A percentile compares a stretch with the other conserved stretches of the same genome.
phyloP scores from a whole-genome alignment of 306 rosid genomes.

The Coriaria nepalensis region DNA sequence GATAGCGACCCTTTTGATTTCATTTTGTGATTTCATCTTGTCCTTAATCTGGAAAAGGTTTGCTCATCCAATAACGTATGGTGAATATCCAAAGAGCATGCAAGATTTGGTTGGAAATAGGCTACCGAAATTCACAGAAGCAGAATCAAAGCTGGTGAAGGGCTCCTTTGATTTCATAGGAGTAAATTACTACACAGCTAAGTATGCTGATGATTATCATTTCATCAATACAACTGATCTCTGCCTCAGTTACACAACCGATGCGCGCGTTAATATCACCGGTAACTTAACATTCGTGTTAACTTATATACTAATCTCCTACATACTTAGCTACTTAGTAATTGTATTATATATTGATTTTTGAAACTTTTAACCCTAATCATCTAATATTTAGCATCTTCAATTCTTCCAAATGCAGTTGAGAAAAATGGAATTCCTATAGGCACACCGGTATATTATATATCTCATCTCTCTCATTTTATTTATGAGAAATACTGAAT shows the following conservation, averaged over 20 bases:
- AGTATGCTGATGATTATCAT: conserved; percentile 10
- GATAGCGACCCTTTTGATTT: neutral
- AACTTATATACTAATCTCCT: too few relatives aligned
- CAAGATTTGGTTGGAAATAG: conserved; percentile 6
- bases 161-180: conserved; percentile 20
- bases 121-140: conserved; percentile 18
- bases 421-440: too few relatives aligned
- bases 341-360: too few relatives aligned
- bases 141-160: conserved; percentile 6
- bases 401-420: too few relatives aligned
- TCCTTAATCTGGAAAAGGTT: conserved; percentile 10
- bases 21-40: neutral
- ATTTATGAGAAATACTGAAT: too few relatives aligned
- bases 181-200: conserved; percentile 18
- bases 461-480: too few relatives aligned
- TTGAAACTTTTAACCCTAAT: too few relatives aligned
- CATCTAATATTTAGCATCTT: too few relatives aligned
- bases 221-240: neutral
- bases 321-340: too few relatives aligned
- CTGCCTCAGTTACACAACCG: neutral
- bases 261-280: conserved; percentile 1
- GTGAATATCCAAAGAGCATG: conserved; percentile 18
- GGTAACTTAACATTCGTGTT: too few relatives aligned
- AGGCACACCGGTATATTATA: too few relatives aligned
- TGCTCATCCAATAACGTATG: conserved; percentile 13